phyloP scores from a whole-genome alignment of 179 eudicot species.

The Amaranthus tricolor region DNA sequence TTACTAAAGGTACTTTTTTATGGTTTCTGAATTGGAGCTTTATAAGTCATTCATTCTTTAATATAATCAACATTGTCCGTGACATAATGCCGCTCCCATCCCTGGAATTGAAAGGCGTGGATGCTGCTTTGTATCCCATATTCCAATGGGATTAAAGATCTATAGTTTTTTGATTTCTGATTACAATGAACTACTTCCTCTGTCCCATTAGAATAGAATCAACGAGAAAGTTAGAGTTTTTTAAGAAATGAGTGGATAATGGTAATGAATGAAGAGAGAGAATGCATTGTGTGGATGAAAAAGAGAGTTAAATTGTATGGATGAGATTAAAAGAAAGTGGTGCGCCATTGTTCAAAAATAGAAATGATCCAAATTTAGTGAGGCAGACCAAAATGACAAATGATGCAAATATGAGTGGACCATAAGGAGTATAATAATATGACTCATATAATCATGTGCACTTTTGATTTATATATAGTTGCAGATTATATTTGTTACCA shows the following conservation, averaged over 20 bases:
- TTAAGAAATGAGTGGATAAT: neutral
- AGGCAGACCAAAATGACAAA: too few relatives aligned
- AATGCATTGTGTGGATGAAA: too few relatives aligned
- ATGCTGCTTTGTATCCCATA: neutral
- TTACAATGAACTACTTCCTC: neutral
- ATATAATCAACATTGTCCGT: neutral
- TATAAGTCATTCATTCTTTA: neutral
- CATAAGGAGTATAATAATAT: too few relatives aligned
- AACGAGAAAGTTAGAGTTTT: neutral
- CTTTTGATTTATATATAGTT: too few relatives aligned
- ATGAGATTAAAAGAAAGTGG: too few relatives aligned
- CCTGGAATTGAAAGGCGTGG: neutral
- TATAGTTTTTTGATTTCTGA: neutral
- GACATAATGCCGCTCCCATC: neutral
- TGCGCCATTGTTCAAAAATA: too few relatives aligned
- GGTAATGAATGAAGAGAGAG: neutral
- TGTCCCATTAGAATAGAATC: neutral
- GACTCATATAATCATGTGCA: too few relatives aligned
- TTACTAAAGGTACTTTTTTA: conserved; percentile 9
- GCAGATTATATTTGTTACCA: too few relatives aligned
- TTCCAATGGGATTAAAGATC: too few relatives aligned
- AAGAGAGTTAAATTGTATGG: too few relatives aligned
- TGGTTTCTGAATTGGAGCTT: conserved; percentile 1
- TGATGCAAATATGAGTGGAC: too few relatives aligned
- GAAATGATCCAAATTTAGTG: too few relatives aligned